Conservation (phyloP, 2,329 filamentous ascomycete species). For the Thelonectria olida region DNA sequence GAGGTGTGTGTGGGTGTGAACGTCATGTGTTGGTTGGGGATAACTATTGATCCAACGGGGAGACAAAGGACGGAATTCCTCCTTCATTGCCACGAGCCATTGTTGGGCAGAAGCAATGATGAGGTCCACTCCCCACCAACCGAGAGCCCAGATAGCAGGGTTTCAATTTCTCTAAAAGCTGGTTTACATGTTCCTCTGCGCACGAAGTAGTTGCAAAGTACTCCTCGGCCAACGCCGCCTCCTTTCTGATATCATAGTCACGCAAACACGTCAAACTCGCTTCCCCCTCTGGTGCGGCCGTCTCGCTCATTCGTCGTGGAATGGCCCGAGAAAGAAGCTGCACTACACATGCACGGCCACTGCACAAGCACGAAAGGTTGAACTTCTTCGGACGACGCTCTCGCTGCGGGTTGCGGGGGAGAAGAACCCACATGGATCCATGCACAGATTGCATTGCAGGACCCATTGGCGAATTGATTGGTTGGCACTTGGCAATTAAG, state of each 20-base stretch:
- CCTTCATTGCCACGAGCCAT: neutral
- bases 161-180: no score
- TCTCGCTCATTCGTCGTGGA: no score
- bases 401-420: slow-evolving; percentile 15
- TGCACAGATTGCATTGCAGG: slow-evolving; percentile 1
- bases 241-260: no score
- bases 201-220: no score
- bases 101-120: no score
- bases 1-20: neutral
- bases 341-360: neutral
- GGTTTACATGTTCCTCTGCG: no score
- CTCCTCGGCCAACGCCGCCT: no score
- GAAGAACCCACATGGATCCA: neutral
- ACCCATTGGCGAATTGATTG: neutral
- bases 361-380: slow-evolving; percentile 3
- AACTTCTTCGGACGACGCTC: neutral
- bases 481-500: neutral
- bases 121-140: no score
- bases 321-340: neutral
- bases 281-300: no score
- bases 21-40: neutral
- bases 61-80: neutral
- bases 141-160: no score
- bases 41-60: no score
- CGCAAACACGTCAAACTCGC: no score